A percentile compares a stretch with the other conserved stretches of the same genome.
Evolutionary conservation across 192 early-diverging fungal species (phyloP).

Genomic region (Entomortierella parvispora): DNA sequence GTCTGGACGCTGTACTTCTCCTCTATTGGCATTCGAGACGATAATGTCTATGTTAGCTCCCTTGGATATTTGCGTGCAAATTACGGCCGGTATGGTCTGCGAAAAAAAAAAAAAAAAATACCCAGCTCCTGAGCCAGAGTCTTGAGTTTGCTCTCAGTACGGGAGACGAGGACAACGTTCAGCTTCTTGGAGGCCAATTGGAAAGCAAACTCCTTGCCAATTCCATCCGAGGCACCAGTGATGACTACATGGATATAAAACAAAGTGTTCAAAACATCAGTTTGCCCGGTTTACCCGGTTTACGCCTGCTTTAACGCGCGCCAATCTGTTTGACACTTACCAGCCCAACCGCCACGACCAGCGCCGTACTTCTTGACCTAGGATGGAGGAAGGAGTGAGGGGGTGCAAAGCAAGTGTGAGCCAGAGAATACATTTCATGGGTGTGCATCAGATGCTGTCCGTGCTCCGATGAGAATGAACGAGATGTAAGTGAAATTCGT

Average conservation of each 20-base stretch:
- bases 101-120: constrained; percentile 18
- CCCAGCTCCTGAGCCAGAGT: constrained; percentile 74
- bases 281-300: too few relatives aligned
- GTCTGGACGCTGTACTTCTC: constrained; percentile 69
- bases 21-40: constrained; percentile 18
- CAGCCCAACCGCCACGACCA: constrained; percentile 46
- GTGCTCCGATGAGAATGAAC: not conserved
- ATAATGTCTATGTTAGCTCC: not conserved
- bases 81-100: too few relatives aligned
- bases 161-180: constrained; percentile 87
- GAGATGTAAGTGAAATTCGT: constrained; percentile 1
- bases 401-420: too few relatives aligned
- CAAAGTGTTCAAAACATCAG: not conserved
- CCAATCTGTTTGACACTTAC: constrained; percentile 9
- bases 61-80: not conserved
- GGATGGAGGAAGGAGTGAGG: not conserved
- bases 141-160: constrained; percentile 85
- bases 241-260: constrained; percentile 67
- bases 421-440: not conserved
- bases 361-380: constrained; percentile 52
- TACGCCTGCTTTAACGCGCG: too few relatives aligned
- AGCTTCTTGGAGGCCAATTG: constrained; percentile 87
- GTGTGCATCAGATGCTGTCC: not conserved
- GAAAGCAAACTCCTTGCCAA: constrained; percentile 94
- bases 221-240: constrained; percentile 96